These are phyloP conservation scores for Diaporthe nobilis DNA, from an alignment of 2,329 filamentous ascomycete genomes.

Conservation along the genomic window DNA sequence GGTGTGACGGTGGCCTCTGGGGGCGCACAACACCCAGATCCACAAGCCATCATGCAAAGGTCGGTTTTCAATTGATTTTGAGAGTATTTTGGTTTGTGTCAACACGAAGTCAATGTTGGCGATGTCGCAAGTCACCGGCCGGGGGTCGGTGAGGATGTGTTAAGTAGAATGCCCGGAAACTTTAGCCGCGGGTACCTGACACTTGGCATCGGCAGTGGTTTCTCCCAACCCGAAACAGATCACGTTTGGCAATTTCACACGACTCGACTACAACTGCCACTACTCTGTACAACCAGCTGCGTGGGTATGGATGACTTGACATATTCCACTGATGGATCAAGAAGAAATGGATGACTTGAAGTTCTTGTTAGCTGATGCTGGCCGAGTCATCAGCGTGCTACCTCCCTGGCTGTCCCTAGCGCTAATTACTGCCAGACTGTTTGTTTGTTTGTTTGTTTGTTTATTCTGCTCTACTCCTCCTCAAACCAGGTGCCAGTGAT, in stretches of 20 bases:
- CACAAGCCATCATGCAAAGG: conserved; percentile 4
- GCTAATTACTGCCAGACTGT: not conserved
- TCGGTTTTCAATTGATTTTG: not conserved
- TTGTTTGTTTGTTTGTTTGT: too few species aligned
- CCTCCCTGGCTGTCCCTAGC: too few species aligned
- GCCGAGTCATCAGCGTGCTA: not conserved
- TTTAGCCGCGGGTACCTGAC: conserved; percentile 20
- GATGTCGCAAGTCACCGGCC: not conserved
- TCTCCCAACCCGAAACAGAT: not conserved
- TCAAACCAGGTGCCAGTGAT: not conserved
- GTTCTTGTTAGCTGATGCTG: not conserved
- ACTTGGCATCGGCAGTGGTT: conserved; percentile 14
- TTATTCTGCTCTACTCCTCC: not conserved
- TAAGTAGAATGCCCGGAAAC: not conserved
- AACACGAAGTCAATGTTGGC: not conserved
- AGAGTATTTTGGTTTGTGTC: not conserved
- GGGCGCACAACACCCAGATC: conserved; percentile 18
- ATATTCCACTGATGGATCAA: not conserved
- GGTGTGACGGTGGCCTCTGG: not conserved
- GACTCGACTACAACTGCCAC: not conserved
- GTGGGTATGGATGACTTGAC: not conserved
- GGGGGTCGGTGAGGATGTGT: not conserved
- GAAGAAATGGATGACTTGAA: not conserved
- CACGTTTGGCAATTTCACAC: conserved; percentile 5
- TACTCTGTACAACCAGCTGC: not conserved